Base-by-base conservation (phyloP, 768 basidiomycete species). In the Termitomyces sp. region DNA sequence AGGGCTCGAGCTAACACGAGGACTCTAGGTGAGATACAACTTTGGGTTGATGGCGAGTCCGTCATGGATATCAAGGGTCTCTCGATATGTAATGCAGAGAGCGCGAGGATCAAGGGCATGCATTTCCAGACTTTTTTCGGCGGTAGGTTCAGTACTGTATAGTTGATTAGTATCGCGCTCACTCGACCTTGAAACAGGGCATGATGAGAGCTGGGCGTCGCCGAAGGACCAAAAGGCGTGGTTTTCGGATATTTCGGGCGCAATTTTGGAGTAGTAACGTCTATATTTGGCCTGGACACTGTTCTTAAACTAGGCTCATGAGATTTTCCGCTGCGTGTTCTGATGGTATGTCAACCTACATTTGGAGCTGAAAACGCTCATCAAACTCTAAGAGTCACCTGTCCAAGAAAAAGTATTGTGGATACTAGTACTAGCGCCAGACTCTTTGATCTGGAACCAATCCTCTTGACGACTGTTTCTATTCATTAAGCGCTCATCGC, bases 51-150 rank as follows among this genome's bases (percentile, higher is more conserved):
- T 63, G 90, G 88, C 0, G 64, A 69, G 10, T 80, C 79, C 2
- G 85, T 86, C 4, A 82, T 91, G 8, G 67, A 65, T n/a, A 75
- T 81, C 2, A 67, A 69, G 1, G 82, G 82, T 0, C 70, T 93
- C 1, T 70, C 75, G 4, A 68, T 91, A 5, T 78, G 86, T 11
- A 67, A 72, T 4, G 68, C 72, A n/a, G 69, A 65, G 7, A 77
- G 74, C 1, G 77, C 79, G 1, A 77, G 73, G 56, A 82, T 92
- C 57, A 84, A 84, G 59, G 90, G 90, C 8, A 82, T 87, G 70
- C 88, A 89, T 69, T 83, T 88, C 55, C 84, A 90, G 71, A 91
- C 89, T 0, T 92, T 91, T 76, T 92, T 92, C 63, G 89, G 89
- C 48, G 88, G 87, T 85, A 65, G 57, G 76, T 53, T 51, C 11